Conservation (phyloP, 1,284 basidiomycete genomes). For the Blastosporella zonata region DNA sequence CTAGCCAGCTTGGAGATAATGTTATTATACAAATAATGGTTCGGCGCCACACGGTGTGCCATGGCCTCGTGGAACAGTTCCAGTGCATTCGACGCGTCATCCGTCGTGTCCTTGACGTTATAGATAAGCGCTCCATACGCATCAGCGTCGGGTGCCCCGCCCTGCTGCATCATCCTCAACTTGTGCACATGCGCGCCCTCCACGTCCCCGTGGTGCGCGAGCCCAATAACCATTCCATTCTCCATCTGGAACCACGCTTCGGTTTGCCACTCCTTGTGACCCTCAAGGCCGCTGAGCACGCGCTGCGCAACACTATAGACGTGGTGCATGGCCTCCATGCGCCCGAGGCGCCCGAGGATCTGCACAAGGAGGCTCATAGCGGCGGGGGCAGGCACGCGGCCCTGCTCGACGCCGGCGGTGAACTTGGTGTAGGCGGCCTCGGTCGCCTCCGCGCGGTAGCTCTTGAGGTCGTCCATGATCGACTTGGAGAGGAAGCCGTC, state of each 20-base stretch:
- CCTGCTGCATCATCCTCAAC: conserved; percentile 72
- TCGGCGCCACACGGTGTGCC: conserved; percentile 66
- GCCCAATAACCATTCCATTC: conserved; percentile 84
- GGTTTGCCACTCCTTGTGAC: conserved; percentile 48
- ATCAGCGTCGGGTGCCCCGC: conserved; percentile 80
- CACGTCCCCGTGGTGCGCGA: conserved; percentile 78
- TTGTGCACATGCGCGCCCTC: conserved; percentile 82
- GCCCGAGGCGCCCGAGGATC: conserved; percentile 60
- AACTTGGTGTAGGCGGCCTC: conserved; percentile 30
- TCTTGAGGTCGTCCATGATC: conserved; percentile 12
- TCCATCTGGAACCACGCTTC: conserved; percentile 78
- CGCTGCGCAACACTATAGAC: conserved; percentile 73
- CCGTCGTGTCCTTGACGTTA: conserved; percentile 87
- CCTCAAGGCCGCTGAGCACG: conserved; percentile 44
- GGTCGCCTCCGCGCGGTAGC: conserved; percentile 12
- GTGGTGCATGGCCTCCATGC: conserved; percentile 59
- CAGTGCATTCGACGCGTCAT: conserved; percentile 86
- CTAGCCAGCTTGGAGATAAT: conserved; percentile 93
- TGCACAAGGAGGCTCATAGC: conserved; percentile 66
- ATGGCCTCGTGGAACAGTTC: conserved; percentile 83
- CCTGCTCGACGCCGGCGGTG: conserved; percentile 26
- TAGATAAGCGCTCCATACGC: conserved; percentile 90
- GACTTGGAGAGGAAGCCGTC: conserved; percentile 10
- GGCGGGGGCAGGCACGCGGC: conserved; percentile 51
- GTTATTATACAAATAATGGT: conserved; percentile 91